Conservation (phyloP, 768 basidiomycete species). For the Hirschioporus abietinus region DNA sequence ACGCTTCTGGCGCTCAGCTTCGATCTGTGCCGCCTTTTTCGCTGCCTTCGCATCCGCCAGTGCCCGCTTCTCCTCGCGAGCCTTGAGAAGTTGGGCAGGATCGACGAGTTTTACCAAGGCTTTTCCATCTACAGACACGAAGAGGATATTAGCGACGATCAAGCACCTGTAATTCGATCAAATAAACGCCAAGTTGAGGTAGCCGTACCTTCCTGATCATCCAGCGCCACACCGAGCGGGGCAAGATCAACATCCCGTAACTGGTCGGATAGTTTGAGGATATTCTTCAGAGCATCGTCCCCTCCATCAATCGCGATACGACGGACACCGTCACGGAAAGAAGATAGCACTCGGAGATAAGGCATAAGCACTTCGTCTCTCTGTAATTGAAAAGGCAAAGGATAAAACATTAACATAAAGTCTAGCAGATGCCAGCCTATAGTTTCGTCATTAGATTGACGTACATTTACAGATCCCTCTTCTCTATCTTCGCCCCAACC, state of each 20-base stretch:
- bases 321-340: conserved; percentile 89
- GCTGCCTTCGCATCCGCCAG: conserved; percentile 68
- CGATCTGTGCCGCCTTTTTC: conserved; percentile 68
- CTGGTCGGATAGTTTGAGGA: conserved; percentile 82
- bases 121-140: conserved; percentile 63
- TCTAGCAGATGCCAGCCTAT: not conserved
- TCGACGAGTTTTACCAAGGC: conserved; percentile 91
- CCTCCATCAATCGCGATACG: conserved; percentile 70
- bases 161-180: not conserved
- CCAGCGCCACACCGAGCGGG: conserved; percentile 91
- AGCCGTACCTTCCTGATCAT: conserved; percentile 85
- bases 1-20: conserved; percentile 62
- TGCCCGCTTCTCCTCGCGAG: conserved; percentile 84
- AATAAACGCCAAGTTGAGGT: not conserved
- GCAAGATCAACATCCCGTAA: conserved; percentile 87
- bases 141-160: conserved; percentile 6
- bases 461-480: conserved; percentile 45
- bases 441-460: conserved; percentile 19
- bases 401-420: conserved; percentile 7
- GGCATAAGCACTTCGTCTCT: conserved; percentile 85
- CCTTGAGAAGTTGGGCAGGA: conserved; percentile 73
- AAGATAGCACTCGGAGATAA: conserved; percentile 77
- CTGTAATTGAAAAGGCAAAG: conserved; percentile 34
- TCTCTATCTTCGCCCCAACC: conserved; percentile 79
- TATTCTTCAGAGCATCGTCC: conserved; percentile 65